phyloP scores from a whole-genome alignment of 768 basidiomycete species.

The Porpolomopsis calyptriformis region DNA sequence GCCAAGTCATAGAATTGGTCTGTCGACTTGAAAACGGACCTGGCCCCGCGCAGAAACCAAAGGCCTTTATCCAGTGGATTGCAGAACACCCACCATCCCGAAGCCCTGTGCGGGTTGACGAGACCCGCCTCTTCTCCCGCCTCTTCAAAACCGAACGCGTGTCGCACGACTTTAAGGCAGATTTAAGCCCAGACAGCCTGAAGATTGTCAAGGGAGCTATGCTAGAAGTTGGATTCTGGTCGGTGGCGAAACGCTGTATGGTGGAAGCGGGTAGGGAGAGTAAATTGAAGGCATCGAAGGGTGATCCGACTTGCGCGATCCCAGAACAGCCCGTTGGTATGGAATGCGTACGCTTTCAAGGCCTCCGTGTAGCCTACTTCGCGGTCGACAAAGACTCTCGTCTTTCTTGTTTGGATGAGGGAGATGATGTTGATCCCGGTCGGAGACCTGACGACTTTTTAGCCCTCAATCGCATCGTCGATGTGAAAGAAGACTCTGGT shows the following conservation, averaged over 20 bases:
- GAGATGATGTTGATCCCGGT: constrained; percentile 29
- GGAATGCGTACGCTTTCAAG: constrained; percentile 95
- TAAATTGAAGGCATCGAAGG: constrained; percentile 44
- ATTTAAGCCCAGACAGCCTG: constrained; percentile 75
- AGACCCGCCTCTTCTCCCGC: constrained; percentile 85
- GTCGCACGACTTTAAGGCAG: constrained; percentile 66
- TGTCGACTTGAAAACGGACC: constrained; percentile 66
- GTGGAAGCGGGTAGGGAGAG: constrained; percentile 57
- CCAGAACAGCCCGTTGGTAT: constrained; percentile 76
- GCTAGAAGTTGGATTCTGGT: constrained; percentile 84
- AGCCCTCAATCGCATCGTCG: constrained; percentile 86
- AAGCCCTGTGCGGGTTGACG: constrained; percentile 77
- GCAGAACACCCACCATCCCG: constrained; percentile 69
- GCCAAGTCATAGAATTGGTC: constrained; percentile 68
- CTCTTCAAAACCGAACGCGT: constrained; percentile 95
- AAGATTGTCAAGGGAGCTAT: constrained; percentile 73
- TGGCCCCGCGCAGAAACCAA: constrained; percentile 62
- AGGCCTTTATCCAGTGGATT: constrained; percentile 96
- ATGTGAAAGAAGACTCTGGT: constrained; percentile 87
- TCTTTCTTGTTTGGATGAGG: constrained; percentile 52
- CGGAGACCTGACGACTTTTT: constrained; percentile 65
- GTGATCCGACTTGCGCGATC: constrained; percentile 35
- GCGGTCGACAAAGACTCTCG: constrained; percentile 81
- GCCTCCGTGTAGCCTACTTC: constrained; percentile 91
- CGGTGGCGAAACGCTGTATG: constrained; percentile 60